Percentiles rank a stretch among this genome's conserved stretches.
Conservation (phyloP, 768 basidiomycete species). For the Gymnopilus dilepis region DNA sequence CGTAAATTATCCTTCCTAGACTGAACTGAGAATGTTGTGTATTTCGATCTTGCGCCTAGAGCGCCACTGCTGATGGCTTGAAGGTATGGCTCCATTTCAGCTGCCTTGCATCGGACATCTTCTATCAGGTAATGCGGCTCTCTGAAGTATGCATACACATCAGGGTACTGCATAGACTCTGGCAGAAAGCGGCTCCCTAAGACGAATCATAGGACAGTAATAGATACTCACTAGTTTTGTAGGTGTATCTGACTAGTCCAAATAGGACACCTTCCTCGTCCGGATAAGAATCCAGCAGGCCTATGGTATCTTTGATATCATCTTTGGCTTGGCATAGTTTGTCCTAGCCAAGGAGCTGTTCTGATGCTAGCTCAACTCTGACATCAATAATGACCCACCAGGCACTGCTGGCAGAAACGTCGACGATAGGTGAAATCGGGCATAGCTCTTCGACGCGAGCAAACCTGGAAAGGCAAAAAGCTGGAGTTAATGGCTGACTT, state of each 20-base stretch:
- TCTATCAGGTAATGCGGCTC: background rate
- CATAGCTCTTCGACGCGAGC: constrained; percentile 5
- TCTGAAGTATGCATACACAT: background rate
- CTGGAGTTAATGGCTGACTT: background rate
- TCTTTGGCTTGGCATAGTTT: background rate
- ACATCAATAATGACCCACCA: background rate
- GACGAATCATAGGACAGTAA: too few species aligned
- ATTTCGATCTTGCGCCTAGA: background rate
- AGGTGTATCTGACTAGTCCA: constrained; percentile 1
- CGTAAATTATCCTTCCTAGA: background rate
- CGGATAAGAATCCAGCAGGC: background rate
- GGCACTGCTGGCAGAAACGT: constrained; percentile 3
- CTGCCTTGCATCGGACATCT: background rate
- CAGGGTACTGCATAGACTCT: background rate
- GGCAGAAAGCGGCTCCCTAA: background rate
- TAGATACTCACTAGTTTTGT: background rate
- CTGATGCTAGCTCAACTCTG: background rate
- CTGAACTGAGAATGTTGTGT: background rate
- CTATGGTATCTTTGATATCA: background rate
- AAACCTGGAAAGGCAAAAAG: constrained; percentile 4
- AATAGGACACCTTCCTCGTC: background rate
- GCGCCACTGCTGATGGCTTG: background rate
- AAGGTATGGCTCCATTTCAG: background rate
- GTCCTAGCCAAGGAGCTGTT: background rate
- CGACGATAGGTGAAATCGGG: constrained; percentile 10